phyloP scores from a whole-genome alignment of 2,329 filamentous ascomycete species.

The Aspergillus sclerotialis region DNA sequence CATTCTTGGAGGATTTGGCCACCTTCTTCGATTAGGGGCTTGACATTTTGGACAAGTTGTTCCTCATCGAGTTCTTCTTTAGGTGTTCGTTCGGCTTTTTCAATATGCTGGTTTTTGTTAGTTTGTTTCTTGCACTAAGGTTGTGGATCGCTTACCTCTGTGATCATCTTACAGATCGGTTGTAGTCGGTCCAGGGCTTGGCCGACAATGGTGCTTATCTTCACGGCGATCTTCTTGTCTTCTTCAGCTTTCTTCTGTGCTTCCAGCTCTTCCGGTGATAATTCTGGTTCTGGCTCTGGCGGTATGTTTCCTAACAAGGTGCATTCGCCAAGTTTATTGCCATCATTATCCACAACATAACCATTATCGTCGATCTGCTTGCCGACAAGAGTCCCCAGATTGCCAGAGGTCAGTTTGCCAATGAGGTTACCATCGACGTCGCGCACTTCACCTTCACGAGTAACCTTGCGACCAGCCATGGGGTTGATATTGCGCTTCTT shows the following conservation, averaged over 20 bases:
- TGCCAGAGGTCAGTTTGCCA: conserved; percentile 39
- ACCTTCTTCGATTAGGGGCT: conserved; percentile 82
- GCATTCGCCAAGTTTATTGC: conserved; percentile 58
- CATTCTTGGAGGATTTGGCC: conserved; percentile 74
- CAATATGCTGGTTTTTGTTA: conserved; percentile 54
- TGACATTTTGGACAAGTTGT: conserved; percentile 75
- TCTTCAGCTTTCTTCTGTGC: conserved; percentile 56
- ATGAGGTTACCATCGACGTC: conserved; percentile 41
- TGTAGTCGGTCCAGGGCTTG: conserved; percentile 77
- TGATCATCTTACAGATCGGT: conserved; percentile 81
- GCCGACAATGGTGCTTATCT: conserved; percentile 66
- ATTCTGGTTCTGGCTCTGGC: conserved; percentile 28
- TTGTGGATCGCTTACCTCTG: conserved; percentile 54
- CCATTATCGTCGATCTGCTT: conserved; percentile 43
- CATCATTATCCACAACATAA: conserved; percentile 52
- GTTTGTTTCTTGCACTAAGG: too few relatives aligned
- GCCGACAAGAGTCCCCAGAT: conserved; percentile 35
- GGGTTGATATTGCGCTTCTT: conserved; percentile 51
- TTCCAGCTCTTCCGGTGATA: conserved; percentile 39
- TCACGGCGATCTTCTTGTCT: conserved; percentile 69
- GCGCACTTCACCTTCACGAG: conserved; percentile 44
- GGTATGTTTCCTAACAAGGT: conserved; percentile 55
- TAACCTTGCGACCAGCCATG: conserved; percentile 50
- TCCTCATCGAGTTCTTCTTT: conserved; percentile 89
- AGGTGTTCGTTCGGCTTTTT: conserved; percentile 69